phyloP scores from a whole-genome alignment of 208 protist species.

The Blastocrithidia nonstop region DNA sequence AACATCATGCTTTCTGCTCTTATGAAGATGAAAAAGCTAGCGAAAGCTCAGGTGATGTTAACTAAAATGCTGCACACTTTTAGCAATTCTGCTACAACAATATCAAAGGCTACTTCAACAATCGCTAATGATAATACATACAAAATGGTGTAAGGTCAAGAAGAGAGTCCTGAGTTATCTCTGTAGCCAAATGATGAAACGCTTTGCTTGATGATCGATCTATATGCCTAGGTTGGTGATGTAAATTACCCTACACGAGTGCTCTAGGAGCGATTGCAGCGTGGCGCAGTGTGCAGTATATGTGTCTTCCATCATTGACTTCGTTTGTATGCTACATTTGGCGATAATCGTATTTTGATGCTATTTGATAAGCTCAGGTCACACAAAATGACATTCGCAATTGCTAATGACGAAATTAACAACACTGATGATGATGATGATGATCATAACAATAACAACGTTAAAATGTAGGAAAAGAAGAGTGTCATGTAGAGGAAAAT shows the following conservation, averaged over 20 bases:
- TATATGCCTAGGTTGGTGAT: slow-evolving; percentile 14
- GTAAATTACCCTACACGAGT: slow-evolving; percentile 12
- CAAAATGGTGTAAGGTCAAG: slow-evolving; percentile 7
- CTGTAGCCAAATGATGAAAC: slow-evolving; percentile 43
- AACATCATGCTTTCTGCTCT: slow-evolving; percentile 65
- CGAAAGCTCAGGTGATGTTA: too few relatives aligned
- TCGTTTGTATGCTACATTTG: too few relatives aligned
- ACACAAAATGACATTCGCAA: too few relatives aligned
- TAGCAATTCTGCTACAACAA: too few relatives aligned
- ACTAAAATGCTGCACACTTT: too few relatives aligned
- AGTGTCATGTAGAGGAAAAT: slow-evolving; percentile 5
- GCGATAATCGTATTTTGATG: too few relatives aligned
- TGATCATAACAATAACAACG: slow-evolving; percentile 3
- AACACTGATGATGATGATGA: not conserved
- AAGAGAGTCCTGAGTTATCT: slow-evolving; percentile 5
- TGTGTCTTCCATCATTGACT: not conserved
- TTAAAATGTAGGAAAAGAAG: slow-evolving; percentile 5
- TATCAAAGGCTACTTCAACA: slow-evolving; percentile 16
- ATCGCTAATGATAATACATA: slow-evolving; percentile 9
- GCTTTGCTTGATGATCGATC: slow-evolving; percentile 50
- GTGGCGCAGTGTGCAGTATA: slow-evolving; percentile 5
- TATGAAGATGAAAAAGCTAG: too few relatives aligned
- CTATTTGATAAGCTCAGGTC: too few relatives aligned
- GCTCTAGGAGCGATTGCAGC: slow-evolving; percentile 7
- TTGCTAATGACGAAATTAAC: not conserved